Base-by-base conservation (phyloP, 345 rosid species). In the Gossypium ekmanianum region DNA sequence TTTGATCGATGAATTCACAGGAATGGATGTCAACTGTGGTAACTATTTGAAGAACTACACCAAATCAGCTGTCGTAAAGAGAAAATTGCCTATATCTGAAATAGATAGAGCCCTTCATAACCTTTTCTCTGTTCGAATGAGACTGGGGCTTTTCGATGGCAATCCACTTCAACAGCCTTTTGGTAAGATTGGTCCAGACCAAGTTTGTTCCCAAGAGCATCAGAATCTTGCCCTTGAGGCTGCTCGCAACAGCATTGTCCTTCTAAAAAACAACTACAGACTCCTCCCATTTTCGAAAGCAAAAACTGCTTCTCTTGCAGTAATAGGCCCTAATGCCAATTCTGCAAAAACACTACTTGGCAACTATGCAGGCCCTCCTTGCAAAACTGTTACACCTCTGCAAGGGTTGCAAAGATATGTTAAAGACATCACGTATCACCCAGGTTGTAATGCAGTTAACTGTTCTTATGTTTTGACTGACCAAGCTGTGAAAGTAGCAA, bases 21-120 rank as follows among this genome's bases (percentile, higher is more conserved):
- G 98, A 61, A 89, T 94, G 97, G 98, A 92, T 79, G 89, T 94
- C 51, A 84, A 94, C 77, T 92, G 97, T 26, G 97, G 97, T 63
- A 56, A 84, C 43, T 94, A 87, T 82, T 77, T 92, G 81, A 57
- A 44, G 41, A 76, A 88, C 3, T 85, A 90, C 77, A 83, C 95
- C 39, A 86, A 87, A 81, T 84, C 90, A 43, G 97, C 98, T 26
- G 75, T 95, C 10, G 47, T 78, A 68, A 85, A 83, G 81, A 84
- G 81, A 67, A 94, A 91, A 80, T 70, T 94, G 7, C 79, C 87
- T 0, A 87, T 80, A 74, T 63, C 83, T 9, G 85, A 86, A 62
- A 85, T 95, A 7, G 86, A 92, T 79, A 84, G 86, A 87, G 97
- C 99, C 64, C 87, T 94, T 10, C 79, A 79, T 79, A 90, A 94